Evolutionary conservation across 78 protist species (phyloP).

Genomic region (Dictyostelium firmibasis): DNA sequence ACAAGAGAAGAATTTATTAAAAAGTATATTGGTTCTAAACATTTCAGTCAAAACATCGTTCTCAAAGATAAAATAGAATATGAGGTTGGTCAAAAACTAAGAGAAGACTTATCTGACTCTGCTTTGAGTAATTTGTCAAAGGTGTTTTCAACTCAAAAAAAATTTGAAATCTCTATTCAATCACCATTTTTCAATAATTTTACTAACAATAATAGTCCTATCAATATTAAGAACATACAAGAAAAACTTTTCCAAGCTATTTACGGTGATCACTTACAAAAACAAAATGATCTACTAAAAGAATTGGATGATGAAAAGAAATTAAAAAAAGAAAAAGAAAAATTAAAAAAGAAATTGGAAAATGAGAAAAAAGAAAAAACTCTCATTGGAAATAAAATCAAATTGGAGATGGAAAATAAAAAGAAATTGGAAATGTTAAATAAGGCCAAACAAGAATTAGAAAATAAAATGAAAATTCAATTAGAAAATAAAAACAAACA

Average conservation of each 20-base stretch:
- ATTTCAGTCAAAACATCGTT: background rate
- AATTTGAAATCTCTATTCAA: too few species aligned
- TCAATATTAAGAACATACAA: too few species aligned
- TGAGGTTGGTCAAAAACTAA: too few species aligned
- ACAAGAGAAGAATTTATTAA: too few species aligned
- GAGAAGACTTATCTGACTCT: too few species aligned
- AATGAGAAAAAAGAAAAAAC: background rate
- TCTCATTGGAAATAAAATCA: background rate
- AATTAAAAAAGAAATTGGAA: background rate
- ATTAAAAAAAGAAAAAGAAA: background rate
- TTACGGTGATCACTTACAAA: background rate
- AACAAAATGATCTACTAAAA: background rate
- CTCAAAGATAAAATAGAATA: too few species aligned
- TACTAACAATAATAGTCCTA: too few species aligned
- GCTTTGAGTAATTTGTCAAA: too few species aligned
- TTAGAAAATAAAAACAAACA: background rate
- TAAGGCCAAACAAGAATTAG: background rate
- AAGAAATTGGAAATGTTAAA: background rate
- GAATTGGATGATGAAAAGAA: background rate
- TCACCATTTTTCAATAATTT: too few species aligned
- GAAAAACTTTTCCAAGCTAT: too few species aligned
- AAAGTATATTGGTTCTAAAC: background rate
- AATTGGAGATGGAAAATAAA: background rate
- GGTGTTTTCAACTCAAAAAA: too few species aligned
- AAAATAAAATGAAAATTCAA: background rate